A percentile compares a stretch with the other conserved stretches of the same genome.
Conservation (phyloP, 768 basidiomycete genomes). For the Obba rivulosa region DNA sequence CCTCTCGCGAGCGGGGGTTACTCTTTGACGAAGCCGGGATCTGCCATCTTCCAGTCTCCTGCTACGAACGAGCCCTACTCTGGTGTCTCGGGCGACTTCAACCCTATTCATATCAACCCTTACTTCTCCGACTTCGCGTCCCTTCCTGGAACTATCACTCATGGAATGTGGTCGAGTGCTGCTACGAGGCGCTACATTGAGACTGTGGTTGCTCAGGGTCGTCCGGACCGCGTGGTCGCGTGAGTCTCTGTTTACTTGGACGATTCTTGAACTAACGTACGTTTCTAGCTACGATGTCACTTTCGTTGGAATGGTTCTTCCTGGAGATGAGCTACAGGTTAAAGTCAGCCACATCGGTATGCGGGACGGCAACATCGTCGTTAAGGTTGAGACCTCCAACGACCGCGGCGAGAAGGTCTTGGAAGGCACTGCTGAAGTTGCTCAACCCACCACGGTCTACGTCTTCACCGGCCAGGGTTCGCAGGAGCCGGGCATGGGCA, state of each 20-base stretch:
- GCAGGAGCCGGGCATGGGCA: conserved; percentile 98
- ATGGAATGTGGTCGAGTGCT: conserved; percentile 96
- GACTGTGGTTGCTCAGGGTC: conserved; percentile 88
- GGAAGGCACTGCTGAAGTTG: conserved; percentile 88
- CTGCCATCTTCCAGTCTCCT: conserved; percentile 74
- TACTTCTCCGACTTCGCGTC: conserved; percentile 95
- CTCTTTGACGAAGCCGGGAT: conserved; percentile 59
- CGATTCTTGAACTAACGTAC: conserved; percentile 1
- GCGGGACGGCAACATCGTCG: conserved; percentile 89
- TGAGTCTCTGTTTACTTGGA: conserved; percentile 34
- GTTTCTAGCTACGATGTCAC: conserved; percentile 64
- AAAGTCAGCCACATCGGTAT: conserved; percentile 87
- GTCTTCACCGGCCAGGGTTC: conserved; percentile 99
- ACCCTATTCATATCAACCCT: conserved; percentile 97
- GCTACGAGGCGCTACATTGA: conserved; percentile 91
- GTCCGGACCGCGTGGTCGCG: conserved; percentile 86
- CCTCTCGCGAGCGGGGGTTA: conserved; percentile 87
- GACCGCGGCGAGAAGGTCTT: conserved; percentile 86
- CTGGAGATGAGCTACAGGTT: conserved; percentile 80
- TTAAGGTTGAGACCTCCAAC: conserved; percentile 85
- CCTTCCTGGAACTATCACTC: conserved; percentile 94
- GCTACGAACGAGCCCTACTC: conserved; percentile 95
- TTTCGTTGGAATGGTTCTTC: conserved; percentile 98
- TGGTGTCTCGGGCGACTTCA: conserved; percentile 94
- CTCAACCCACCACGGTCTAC: conserved; percentile 88